Base-by-base conservation (phyloP, 1,284 basidiomycete genomes). In the Golubevia pallescens region DNA sequence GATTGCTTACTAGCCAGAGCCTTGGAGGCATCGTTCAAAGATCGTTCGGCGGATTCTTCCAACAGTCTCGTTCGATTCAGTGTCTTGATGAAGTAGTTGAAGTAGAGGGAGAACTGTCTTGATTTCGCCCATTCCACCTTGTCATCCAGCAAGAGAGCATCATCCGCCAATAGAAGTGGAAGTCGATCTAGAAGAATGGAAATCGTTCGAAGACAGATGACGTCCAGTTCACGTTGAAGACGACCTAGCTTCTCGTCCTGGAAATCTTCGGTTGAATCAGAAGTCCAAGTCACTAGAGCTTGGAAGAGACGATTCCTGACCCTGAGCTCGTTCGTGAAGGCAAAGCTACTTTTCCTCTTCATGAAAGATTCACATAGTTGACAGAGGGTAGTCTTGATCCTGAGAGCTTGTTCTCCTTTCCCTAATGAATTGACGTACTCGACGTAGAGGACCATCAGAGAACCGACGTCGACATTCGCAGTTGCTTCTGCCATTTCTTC, bases 71-170 rank as follows among this genome's bases (percentile, higher is more conserved):
- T 66, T 38, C 79, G 78, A 53, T 81, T 80, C 42, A 81, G 73
- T 42, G 78, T 73, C 70, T 80, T 78, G 79, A 80, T 78, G 57
- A 81, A 81, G 68, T 77, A 80, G 60, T 67, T 69, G 65, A 78
- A 78, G 67, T 78, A 77, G 62, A 78, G 66, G 38, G 74, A 63
- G 66, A 80, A 81, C 58, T 81, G 76, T 10, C 79, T 66, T 1
- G 77, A 75, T 66, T 78, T 81, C 60, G 79, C 79, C 60, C 79
- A 78, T 56, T 81, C 79, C 28, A 81, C 75, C 57, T 78, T 78
- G 68, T 81, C 79, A 51, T 81, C 79, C 16, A 81, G 71, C 3
- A 80, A 66, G 24, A 78, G 60, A 0, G 79, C 78, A 60, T 81
- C 79, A 57, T 81, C 79, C 4, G 79, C 75, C 23, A 81, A 66